Evolutionary conservation across 768 basidiomycete species (phyloP).

Genomic region (Favolaschia claudopus): DNA sequence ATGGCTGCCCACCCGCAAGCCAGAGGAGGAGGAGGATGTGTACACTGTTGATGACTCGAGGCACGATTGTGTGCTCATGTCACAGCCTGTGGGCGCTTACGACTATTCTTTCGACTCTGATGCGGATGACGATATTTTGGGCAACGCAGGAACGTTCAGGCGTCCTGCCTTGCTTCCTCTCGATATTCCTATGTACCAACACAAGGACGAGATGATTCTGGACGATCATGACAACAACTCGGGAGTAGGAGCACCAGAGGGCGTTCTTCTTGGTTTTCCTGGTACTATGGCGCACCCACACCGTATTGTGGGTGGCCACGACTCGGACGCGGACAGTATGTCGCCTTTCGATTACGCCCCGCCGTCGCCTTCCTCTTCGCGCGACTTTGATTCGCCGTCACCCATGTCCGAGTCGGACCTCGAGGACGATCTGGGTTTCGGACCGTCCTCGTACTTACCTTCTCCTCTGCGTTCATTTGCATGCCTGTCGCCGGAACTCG

Average conservation of each 20-base stretch:
- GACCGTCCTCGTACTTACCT: background rate
- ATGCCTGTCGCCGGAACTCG: constrained; percentile 23
- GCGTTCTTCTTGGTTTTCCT: constrained; percentile 8
- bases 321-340: constrained; percentile 1
- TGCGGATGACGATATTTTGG: constrained; percentile 8
- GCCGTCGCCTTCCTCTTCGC: background rate
- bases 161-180: constrained; percentile 11
- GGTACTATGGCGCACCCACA: background rate
- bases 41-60: constrained; percentile 1
- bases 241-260: background rate
- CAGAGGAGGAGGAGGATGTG: background rate
- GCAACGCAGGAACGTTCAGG: background rate
- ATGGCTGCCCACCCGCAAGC: constrained; percentile 14
- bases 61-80: constrained; percentile 19
- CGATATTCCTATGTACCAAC: constrained; percentile 12
- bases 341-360: constrained; percentile 3
- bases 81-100: constrained; percentile 11
- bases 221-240: background rate
- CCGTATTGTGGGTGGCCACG: background rate
- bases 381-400: background rate
- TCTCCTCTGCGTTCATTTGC: constrained; percentile 13
- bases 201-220: background rate
- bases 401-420: background rate
- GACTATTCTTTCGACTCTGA: background rate
- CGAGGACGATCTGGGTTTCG: constrained; percentile 4